Evolutionary conservation across 2,329 filamentous ascomycete species (phyloP), one percentile per base, ranked within the genome.

Genomic region (Tolypocladium guangdongense): DNA sequence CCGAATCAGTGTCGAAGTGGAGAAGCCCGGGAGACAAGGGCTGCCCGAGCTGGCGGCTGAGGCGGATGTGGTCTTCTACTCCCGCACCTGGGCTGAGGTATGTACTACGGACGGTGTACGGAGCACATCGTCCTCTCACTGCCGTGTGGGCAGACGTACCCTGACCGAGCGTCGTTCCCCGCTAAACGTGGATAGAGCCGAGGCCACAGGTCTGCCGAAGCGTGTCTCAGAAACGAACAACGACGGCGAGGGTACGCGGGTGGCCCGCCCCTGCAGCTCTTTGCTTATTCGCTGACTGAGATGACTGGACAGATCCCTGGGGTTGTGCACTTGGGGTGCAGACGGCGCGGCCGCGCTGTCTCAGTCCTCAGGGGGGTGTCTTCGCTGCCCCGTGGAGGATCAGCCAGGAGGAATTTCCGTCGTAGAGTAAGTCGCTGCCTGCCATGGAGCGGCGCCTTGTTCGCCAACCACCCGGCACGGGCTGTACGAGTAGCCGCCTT

Each of bases 1-100:
- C 48, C 74, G 62, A 48, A 71, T 89, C 63, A 90, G 86, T 64
- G 81, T 89, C 52, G 87, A 90, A 66, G 71, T 86, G 43, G 86
- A 90, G 69, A 89, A 87, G 64, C 85, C 86, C 2, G 75, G 74
- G 14, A 77, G 86, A 12, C 65, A 68, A 32, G 83, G 82, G 2
- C 72, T 89, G 53, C 68, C 73, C 50, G 72, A 78, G 32, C 74
- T 88, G 49, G 83, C 83, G 30, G 71, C 72, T 38, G 73, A 78
- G 59, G 85, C 84, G 27, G 82, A 89, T 62, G 77, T 87, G 20
- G 80, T 89, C n/a, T 88, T 89, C 65, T 89, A 85, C 68, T 87
- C 86, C 14, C 80, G 77, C 60, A 75, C 74, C 50, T 90, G 86
- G 86, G 86, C 86, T 55, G 77, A 84, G 72, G 84, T 85, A 68